These are phyloP conservation scores for Drechslera avenae DNA, from an alignment of 2,329 filamentous ascomycete species.

Conservation along the genomic window DNA sequence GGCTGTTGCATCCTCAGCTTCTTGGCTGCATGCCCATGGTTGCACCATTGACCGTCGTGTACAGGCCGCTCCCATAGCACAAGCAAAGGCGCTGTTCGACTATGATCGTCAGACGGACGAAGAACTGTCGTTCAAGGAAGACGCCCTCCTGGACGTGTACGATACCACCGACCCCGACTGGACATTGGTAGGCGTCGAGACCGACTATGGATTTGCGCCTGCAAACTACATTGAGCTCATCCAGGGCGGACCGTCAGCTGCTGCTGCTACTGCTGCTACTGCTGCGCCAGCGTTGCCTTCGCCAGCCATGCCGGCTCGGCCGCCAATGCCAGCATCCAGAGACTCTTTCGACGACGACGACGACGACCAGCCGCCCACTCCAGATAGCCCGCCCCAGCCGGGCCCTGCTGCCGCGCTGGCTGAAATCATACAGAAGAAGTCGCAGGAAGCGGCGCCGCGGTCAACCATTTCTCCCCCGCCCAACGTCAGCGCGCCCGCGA, in stretches of 20 bases:
- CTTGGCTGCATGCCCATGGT: not conserved
- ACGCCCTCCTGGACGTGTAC: constrained; percentile 80
- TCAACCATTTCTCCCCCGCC: constrained; percentile 56
- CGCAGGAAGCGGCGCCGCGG: constrained; percentile 44
- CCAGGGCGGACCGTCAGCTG: constrained; percentile 54
- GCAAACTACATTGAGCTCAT: constrained; percentile 90
- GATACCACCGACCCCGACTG: constrained; percentile 93
- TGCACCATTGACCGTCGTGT: constrained; percentile 10
- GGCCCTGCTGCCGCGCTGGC: constrained; percentile 66
- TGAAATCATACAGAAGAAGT: constrained; percentile 56
- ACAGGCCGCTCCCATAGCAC: constrained; percentile 65
- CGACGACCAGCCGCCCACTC: constrained; percentile 49
- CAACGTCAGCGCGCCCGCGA: constrained; percentile 54
- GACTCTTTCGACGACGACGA: constrained; percentile 53
- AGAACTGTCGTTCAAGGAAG: constrained; percentile 93
- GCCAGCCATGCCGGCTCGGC: constrained; percentile 49
- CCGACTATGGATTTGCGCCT: constrained; percentile 91
- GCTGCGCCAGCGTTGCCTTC: constrained; percentile 48
- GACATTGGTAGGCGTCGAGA: constrained; percentile 85
- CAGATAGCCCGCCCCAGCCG: constrained; percentile 53
- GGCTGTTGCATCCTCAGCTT: not conserved
- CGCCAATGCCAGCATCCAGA: constrained; percentile 46
- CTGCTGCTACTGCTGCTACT: too few relatives aligned
- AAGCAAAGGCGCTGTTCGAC: constrained; percentile 94
- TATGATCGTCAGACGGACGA: constrained; percentile 97